These are phyloP conservation scores for Phytophthora chlamydospora DNA, from an alignment of 352 stramenopile genomes.

Conservation along the genomic window DNA sequence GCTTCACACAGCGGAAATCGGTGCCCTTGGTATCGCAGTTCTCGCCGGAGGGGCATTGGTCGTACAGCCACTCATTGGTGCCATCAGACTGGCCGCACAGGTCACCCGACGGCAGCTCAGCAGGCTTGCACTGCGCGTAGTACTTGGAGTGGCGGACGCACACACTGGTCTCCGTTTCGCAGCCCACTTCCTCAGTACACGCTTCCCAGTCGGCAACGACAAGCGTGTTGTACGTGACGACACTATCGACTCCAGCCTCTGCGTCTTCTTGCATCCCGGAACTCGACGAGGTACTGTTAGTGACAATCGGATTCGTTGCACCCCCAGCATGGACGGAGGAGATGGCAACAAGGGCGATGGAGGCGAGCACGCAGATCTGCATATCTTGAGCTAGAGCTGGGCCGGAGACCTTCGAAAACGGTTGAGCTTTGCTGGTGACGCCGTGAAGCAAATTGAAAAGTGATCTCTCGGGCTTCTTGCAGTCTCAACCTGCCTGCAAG, in stretches of 20 bases:
- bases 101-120: slow-evolving; percentile 14
- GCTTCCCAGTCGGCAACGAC: slow-evolving; percentile 6
- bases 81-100: slow-evolving; percentile 22
- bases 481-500: background rate
- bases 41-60: slow-evolving; percentile 15
- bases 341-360: slow-evolving; percentile 5
- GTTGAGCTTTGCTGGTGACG: slow-evolving; percentile 9
- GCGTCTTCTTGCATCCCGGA: background rate
- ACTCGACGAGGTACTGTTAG: background rate
- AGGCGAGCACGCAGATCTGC: slow-evolving; percentile 17
- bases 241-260: background rate
- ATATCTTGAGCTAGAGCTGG: slow-evolving; percentile 5
- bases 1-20: slow-evolving; percentile 11
- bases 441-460: slow-evolving; percentile 21
- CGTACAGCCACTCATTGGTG: slow-evolving; percentile 26
- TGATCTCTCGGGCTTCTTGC: background rate
- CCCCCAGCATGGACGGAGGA: slow-evolving; percentile 4
- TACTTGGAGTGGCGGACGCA: slow-evolving; percentile 27
- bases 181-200: slow-evolving; percentile 22
- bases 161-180: slow-evolving; percentile 1
- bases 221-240: background rate
- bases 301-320: background rate
- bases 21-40: slow-evolving; percentile 2
- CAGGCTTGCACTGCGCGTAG: slow-evolving; percentile 32
- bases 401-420: background rate